Conservation (phyloP, 2,329 filamentous ascomycete species). For the Lasiodiplodia hormozganensis region DNA sequence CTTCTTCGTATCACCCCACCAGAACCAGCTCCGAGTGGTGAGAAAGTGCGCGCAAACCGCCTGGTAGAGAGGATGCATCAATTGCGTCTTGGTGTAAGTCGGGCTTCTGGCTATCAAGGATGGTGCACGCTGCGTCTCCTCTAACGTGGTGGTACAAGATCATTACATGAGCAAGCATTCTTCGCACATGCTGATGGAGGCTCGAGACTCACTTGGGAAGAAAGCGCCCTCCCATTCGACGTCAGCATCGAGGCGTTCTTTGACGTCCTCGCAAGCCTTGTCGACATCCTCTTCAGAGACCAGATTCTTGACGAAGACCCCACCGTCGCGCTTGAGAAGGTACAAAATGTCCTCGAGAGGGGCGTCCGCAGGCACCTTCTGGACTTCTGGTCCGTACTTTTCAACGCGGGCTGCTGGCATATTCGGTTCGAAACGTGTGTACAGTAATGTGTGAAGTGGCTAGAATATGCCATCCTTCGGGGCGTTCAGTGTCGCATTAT, state of each 20-base stretch:
- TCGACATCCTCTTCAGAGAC: constrained; percentile 29
- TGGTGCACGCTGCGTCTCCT: constrained; percentile 32
- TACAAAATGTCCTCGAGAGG: constrained; percentile 30
- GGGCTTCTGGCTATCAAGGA: constrained; percentile 31
- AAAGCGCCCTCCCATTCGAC: constrained; percentile 33
- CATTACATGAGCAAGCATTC: too few relatives aligned
- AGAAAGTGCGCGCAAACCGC: constrained; percentile 38
- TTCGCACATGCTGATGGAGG: background rate
- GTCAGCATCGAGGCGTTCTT: constrained; percentile 30
- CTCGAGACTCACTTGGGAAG: constrained; percentile 31
- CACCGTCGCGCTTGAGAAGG: constrained; percentile 32
- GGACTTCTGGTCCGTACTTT: constrained; percentile 28
- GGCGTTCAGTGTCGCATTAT: too few relatives aligned
- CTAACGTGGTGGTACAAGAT: constrained; percentile 2
- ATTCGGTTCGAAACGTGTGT: too few relatives aligned
- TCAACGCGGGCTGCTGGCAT: background rate
- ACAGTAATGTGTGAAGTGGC: too few relatives aligned
- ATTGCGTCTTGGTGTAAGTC: constrained; percentile 31
- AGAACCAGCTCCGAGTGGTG: constrained; percentile 38
- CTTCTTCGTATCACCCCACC: constrained; percentile 39
- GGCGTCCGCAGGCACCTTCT: constrained; percentile 29
- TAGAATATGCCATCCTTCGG: too few relatives aligned
- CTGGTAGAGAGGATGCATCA: constrained; percentile 40
- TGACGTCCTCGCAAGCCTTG: constrained; percentile 31
- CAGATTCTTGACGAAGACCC: constrained; percentile 31